phyloP scores from a whole-genome alignment of 345 rosid genomes.

The Eutrema heterophyllum region DNA sequence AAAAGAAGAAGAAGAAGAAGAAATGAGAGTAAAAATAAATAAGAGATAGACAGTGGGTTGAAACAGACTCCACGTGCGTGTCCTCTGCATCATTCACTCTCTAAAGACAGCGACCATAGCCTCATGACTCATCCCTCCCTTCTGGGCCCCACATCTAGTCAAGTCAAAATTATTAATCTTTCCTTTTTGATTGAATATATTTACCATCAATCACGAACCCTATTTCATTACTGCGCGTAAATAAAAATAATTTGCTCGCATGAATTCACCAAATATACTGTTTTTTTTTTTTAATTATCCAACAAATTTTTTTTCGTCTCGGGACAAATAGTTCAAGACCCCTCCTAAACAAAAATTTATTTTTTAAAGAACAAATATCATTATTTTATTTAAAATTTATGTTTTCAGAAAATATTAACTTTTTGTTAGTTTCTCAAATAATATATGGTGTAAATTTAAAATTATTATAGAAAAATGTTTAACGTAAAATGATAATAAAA shows the following conservation, averaged over 20 bases:
- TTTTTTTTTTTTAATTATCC: too few relatives aligned
- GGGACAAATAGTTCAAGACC: too few relatives aligned
- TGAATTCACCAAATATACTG: too few relatives aligned
- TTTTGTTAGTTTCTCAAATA: too few relatives aligned
- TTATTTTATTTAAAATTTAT: too few relatives aligned
- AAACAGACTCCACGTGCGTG: slow-evolving; percentile 37
- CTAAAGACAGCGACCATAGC: slow-evolving; percentile 33
- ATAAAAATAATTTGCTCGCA: neutral
- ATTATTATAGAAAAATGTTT: too few relatives aligned
- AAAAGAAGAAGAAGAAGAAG: neutral
- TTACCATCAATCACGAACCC: slow-evolving; percentile 30
- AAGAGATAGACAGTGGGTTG: slow-evolving; percentile 23
- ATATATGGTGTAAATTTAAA: too few relatives aligned
- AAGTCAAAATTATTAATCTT: slow-evolving; percentile 25
- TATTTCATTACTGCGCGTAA: slow-evolving; percentile 19
- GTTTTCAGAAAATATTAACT: too few relatives aligned
- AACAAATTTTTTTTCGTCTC: too few relatives aligned
- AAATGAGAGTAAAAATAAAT: neutral
- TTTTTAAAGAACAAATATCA: too few relatives aligned
- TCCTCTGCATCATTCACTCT: slow-evolving; percentile 37
- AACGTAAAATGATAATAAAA: neutral
- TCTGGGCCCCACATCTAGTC: slow-evolving; percentile 19
- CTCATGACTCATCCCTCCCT: slow-evolving; percentile 21
- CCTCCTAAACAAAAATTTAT: too few relatives aligned
- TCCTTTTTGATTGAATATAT: slow-evolving; percentile 22